A percentile compares a stretch with the other conserved stretches of the same genome.
These are phyloP conservation scores for Forsythia viridissima DNA, from an alignment of 257 asterid genomes.

Conservation along the genomic window DNA sequence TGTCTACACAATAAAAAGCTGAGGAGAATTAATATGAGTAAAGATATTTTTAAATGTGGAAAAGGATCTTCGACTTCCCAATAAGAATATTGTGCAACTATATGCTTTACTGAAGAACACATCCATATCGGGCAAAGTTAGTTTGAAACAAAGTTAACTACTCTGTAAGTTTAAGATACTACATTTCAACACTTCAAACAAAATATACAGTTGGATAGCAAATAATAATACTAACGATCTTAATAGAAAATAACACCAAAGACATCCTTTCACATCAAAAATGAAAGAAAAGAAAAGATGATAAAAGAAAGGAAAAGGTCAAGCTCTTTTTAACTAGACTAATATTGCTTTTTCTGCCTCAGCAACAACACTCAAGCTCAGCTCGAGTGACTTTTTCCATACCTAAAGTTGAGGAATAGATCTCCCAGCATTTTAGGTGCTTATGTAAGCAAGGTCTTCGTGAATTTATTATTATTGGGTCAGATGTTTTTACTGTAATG, in stretches of 20 bases:
- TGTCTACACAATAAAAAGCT: slow-evolving; percentile 34
- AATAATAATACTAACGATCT: too few species aligned
- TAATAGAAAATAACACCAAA: background rate
- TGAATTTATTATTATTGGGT: background rate
- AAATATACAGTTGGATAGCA: slow-evolving; percentile 2
- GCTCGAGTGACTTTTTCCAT: background rate
- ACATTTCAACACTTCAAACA: background rate
- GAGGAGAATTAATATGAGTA: background rate
- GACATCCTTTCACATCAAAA: background rate
- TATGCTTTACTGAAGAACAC: background rate
- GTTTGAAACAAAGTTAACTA: background rate
- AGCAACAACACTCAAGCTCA: background rate
- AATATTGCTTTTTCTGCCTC: background rate
- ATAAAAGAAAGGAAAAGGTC: background rate
- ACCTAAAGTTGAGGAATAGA: background rate
- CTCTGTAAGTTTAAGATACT: background rate
- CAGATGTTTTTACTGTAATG: background rate
- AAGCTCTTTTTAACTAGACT: background rate
- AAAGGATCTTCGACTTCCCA: background rate
- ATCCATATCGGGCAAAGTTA: background rate
- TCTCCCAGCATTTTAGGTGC: background rate
- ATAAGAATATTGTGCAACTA: background rate
- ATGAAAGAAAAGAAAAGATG: background rate
- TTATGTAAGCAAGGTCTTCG: background rate
- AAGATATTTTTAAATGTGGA: background rate